A percentile compares a stretch with the other conserved stretches of the same genome.
These are phyloP conservation scores for Nakataea oryzae DNA, from an alignment of 2,329 filamentous ascomycete species.

Conservation along the genomic window DNA sequence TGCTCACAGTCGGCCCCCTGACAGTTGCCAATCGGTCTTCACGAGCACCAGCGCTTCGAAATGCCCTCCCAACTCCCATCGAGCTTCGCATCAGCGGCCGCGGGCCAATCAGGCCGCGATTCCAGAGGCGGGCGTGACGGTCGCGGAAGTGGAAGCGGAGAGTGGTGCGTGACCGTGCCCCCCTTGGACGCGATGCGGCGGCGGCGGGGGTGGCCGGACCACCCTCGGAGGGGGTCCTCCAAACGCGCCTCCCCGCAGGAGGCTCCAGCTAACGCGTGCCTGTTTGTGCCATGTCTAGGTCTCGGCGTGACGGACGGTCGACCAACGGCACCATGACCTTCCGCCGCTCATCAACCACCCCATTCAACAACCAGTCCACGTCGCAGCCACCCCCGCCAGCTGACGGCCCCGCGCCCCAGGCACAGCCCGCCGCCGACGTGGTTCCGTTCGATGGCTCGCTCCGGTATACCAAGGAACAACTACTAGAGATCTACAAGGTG, in stretches of 20 bases:
- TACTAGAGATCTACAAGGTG: slow-evolving; percentile 62
- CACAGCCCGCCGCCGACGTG: slow-evolving; percentile 21
- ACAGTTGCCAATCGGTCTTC: slow-evolving; percentile 2
- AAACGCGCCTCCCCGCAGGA: background rate
- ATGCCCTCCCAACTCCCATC: slow-evolving; percentile 70
- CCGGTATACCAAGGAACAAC: slow-evolving; percentile 69
- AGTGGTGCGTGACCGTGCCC: slow-evolving; percentile 50
- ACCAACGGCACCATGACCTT: slow-evolving; percentile 55
- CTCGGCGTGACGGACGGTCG: slow-evolving; percentile 45
- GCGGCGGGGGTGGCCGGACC: background rate
- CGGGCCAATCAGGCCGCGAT: slow-evolving; percentile 58
- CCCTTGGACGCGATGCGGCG: background rate
- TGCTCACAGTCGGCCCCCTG: background rate
- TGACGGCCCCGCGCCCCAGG: slow-evolving; percentile 11
- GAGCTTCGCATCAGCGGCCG: slow-evolving; percentile 75
- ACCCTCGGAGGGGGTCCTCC: background rate
- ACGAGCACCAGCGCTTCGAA: slow-evolving; percentile 13
- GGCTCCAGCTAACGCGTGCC: slow-evolving; percentile 1
- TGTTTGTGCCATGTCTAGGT: slow-evolving; percentile 27
- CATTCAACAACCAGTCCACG: slow-evolving; percentile 22
- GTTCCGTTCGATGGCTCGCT: slow-evolving; percentile 35
- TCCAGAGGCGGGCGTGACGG: slow-evolving; percentile 48
- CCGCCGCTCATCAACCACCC: slow-evolving; percentile 51
- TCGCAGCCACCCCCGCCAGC: slow-evolving; percentile 8
- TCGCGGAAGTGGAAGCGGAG: slow-evolving; percentile 46